These are phyloP conservation scores for Rhodotorula sp. DNA, from an alignment of 1,284 basidiomycete genomes.

Conservation along the genomic window DNA sequence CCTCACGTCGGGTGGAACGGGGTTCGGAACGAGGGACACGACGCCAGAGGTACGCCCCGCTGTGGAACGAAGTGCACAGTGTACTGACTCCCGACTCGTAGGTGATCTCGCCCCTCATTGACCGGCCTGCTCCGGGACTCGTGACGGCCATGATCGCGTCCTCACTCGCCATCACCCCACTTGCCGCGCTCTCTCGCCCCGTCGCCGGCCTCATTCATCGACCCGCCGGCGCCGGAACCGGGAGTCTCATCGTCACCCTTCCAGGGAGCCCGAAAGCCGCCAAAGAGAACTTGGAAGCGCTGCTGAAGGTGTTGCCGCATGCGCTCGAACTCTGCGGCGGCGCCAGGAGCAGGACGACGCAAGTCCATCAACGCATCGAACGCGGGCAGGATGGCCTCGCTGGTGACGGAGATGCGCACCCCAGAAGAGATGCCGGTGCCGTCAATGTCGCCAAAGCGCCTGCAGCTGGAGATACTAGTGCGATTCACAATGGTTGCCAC, in stretches of 20 bases:
- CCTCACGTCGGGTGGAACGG: constrained; percentile 80
- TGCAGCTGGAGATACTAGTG: not conserved
- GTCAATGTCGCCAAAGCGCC: not conserved
- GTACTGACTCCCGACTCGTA: constrained; percentile 43
- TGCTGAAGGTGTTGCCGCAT: constrained; percentile 61
- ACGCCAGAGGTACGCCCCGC: constrained; percentile 68
- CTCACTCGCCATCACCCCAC: constrained; percentile 70
- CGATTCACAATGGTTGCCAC: constrained; percentile 46
- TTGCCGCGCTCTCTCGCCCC: constrained; percentile 76
- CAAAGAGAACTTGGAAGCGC: constrained; percentile 66
- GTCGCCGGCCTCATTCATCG: constrained; percentile 63
- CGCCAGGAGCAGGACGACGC: constrained; percentile 57
- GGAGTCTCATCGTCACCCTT: constrained; percentile 70
- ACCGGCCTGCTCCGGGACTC: constrained; percentile 72
- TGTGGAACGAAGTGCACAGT: not conserved
- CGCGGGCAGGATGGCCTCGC: constrained; percentile 19
- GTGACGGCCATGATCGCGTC: constrained; percentile 68
- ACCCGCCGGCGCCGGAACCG: constrained; percentile 47
- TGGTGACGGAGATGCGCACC: not conserved
- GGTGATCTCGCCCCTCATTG: constrained; percentile 69
- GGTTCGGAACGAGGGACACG: constrained; percentile 71
- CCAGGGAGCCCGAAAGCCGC: constrained; percentile 83
- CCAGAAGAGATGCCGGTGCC: no score
- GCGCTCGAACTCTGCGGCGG: constrained; percentile 73
- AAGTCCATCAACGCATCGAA: constrained; percentile 55